Conservation (phyloP, 2,329 filamentous ascomycete genomes). For the Alternaria infectoria region DNA sequence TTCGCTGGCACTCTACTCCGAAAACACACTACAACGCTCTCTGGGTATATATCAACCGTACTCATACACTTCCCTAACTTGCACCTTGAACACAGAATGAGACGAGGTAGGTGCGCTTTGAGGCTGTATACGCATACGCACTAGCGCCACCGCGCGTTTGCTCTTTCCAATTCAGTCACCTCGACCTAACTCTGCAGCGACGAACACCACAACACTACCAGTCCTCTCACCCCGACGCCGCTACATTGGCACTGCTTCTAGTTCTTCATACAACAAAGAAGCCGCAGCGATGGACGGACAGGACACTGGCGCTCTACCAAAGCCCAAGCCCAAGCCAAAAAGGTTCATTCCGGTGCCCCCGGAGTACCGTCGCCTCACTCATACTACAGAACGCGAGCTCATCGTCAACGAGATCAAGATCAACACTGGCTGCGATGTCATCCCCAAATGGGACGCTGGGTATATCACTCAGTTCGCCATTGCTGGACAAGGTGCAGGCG, state of each 20-base stretch:
- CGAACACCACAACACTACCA: background rate
- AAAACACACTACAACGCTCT: background rate
- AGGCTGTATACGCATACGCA: background rate
- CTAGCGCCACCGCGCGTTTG: conserved; percentile 1
- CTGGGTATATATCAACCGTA: background rate
- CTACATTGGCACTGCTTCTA: background rate
- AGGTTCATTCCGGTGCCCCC: conserved; percentile 25
- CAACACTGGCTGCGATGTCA: conserved; percentile 27
- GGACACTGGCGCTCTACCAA: background rate
- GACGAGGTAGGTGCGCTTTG: background rate
- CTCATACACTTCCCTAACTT: background rate
- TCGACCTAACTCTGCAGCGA: background rate
- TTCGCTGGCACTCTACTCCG: background rate
- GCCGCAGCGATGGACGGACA: background rate
- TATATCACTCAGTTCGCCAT: conserved; percentile 32
- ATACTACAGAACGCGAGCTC: conserved; percentile 17
- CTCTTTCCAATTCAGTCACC: conserved; percentile 9
- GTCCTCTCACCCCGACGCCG: background rate
- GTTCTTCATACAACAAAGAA: background rate
- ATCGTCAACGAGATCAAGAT: conserved; percentile 22
- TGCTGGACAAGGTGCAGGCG: conserved; percentile 22
- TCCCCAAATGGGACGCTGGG: conserved; percentile 15
- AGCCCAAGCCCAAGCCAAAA: conserved; percentile 21
- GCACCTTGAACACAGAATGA: background rate
- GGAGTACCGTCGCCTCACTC: conserved; percentile 24